Base-by-base conservation (phyloP, 2,329 filamentous ascomycete species). In the Fusarium abutilonis region DNA sequence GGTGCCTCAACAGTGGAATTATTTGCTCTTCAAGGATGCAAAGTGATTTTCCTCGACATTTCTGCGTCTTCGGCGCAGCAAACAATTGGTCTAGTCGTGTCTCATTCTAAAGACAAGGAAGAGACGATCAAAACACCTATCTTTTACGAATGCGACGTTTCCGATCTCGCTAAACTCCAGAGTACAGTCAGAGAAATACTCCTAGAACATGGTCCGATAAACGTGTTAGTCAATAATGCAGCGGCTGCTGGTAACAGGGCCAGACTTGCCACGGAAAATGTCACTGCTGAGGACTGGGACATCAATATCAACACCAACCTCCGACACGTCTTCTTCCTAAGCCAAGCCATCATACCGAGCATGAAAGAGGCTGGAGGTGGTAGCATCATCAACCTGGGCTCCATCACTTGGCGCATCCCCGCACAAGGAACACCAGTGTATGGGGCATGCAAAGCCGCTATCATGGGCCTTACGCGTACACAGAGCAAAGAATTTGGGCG, bases 151-250 rank as follows among this genome's bases (percentile, higher is more conserved):
- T 83, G 81, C 73, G 77, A 80, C 62, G 70, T 81, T 4, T 75
- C 75, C 7, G 65, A 79, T 50, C 54, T 81, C 4, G 60, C 68
- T 1, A 50, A 64, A 34, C 64, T 80, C 6, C 67, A 73, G 35
- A 56, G 70, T 1, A 75, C 73, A 14, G 75, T 78, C 2, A 68
- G 71, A 13, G 64, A 68, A n/a, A 72, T 74, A 4, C 51, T 79
- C 1, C 59, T 66, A 3, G 52, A 69, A 3, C 62, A 73, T 31
- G 64, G 63, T 1, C 47, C 26, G 68, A 83, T 96, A 69, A 90
- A 96, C 75, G 89, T 95, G 63, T 78, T 96, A 46, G 79, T 96
- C 79, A 95, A 96, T 81, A 96, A 95, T 74, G 92, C 92, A 15
- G 92, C 90, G 0, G 60, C 57, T 0, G 62, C 64, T 31, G 60